phyloP scores from a whole-genome alignment of 257 asterid genomes.

The Capsicum baccatum region DNA sequence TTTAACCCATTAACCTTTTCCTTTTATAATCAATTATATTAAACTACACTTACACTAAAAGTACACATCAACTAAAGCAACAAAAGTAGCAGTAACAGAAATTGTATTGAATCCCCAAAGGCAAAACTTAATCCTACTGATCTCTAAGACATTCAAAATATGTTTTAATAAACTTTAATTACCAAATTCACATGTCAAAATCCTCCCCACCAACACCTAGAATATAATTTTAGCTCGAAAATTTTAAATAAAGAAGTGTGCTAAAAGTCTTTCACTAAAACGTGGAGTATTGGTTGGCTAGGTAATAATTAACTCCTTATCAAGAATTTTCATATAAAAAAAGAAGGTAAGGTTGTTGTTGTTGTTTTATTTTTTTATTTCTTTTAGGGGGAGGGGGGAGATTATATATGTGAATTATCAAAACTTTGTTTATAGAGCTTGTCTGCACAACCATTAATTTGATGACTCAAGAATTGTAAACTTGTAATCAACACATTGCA shows the following conservation, averaged over 20 bases:
- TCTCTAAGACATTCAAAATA: background rate
- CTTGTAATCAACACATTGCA: background rate
- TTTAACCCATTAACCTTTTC: background rate
- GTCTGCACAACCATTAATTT: background rate
- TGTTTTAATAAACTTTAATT: background rate
- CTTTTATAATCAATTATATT: background rate
- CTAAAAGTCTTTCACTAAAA: background rate
- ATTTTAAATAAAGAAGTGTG: background rate
- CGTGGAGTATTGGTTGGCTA: background rate
- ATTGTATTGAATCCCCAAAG: background rate
- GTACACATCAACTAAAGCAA: background rate
- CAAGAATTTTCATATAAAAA: background rate
- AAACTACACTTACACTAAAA: background rate
- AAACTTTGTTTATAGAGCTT: background rate
- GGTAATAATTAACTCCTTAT: background rate
- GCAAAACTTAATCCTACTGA: background rate
- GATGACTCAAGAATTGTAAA: background rate
- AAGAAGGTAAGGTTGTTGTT: background rate
- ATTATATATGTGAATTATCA: background rate
- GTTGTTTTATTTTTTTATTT: too few species aligned
- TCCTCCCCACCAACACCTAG: background rate
- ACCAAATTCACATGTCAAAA: background rate
- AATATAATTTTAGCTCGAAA: background rate
- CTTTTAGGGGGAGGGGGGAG: too few species aligned
- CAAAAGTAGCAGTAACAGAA: background rate